These are phyloP conservation scores for Starmerella gropengiesseri DNA, from an alignment of 805 yeast species.

Conservation along the genomic window DNA sequence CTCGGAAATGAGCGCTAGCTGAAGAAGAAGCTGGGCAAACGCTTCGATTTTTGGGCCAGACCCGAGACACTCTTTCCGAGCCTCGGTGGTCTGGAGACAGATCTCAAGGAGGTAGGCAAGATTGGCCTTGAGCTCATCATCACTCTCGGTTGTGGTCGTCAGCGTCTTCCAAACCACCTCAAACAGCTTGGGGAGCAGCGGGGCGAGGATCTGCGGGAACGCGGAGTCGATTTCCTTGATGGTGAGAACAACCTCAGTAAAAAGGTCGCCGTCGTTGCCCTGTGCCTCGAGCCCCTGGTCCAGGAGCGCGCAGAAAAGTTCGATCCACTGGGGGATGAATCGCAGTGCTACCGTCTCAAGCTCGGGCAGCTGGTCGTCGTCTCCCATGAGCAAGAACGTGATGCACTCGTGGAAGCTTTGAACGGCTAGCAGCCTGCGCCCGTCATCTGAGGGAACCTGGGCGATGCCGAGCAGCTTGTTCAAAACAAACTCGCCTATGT, in stretches of 20 bases:
- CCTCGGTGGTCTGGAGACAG: constrained; percentile 13
- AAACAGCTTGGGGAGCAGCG: constrained; percentile 18
- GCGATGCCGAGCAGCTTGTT: constrained; percentile 21
- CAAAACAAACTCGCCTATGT: constrained; percentile 37
- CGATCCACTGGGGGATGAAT: constrained; percentile 19
- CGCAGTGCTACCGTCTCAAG: constrained; percentile 17
- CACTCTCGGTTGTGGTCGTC: neutral
- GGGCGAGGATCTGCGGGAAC: constrained; percentile 19
- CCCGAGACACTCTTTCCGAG: constrained; percentile 1
- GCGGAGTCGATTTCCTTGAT: constrained; percentile 24
- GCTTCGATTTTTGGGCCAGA: constrained; percentile 5
- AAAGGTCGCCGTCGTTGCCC: neutral
- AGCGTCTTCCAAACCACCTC: constrained; percentile 7
- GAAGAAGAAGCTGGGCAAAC: constrained; percentile 26
- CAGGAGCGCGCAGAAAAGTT: constrained; percentile 10
- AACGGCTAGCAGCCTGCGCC: constrained; percentile 23
- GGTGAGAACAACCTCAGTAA: constrained; percentile 7
- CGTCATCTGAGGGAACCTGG: constrained; percentile 11
- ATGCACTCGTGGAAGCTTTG: constrained; percentile 30
- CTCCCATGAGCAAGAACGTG: constrained; percentile 26
- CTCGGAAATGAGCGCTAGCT: constrained; percentile 35
- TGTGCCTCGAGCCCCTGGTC: neutral
- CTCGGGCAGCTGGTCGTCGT: constrained; percentile 23
- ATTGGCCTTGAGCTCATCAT: constrained; percentile 18
- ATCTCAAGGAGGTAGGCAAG: constrained; percentile 19